Base-by-base conservation (phyloP, 2,329 filamentous ascomycete genomes). In the Byssoonygena ceratinophila region DNA sequence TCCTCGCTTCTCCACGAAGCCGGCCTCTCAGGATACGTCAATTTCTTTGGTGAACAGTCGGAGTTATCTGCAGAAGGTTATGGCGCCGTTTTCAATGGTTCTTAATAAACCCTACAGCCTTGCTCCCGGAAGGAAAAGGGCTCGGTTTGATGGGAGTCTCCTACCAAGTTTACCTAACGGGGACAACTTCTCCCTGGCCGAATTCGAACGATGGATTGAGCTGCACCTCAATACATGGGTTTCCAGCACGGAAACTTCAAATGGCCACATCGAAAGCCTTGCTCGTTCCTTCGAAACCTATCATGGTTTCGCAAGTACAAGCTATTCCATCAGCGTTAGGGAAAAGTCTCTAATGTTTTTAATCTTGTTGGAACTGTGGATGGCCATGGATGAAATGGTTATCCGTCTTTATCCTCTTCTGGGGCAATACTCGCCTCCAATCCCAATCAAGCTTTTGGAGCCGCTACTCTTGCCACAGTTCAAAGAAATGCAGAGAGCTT, bases 321-420 rank as follows among this genome's bases (percentile, higher is more conserved):
- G 4, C 2, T 55, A 55, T 29, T 23, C n/a, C 9, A 23, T 57
- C 36, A 47, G 51, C 16, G 74, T 79, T 0, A 71, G 76, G 54
- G 64, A 64, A 0, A 59, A 67, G 0, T 84, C 81, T 0, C 55
- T 74, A 3, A 81, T 82, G 75, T 54, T 80, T 2, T 66, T 84
- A 0, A 77, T 74, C 0, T 57, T 77, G 0, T 57, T 80, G 2
- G 78, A 83, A 51, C 61, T 84, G 0, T 84, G 81, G 81, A 60
- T 78, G 4, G 77, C 75, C 0, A 72, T 75, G 27, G 80, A 84
- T 56, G 74, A 66, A 44, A 65, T 68, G 1, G 73, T 74, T 1
- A 64, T 69, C 1, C 9, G 49, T 1, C 53, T 64, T 0, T 65
- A 70, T n/a, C 65, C 70, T 0, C 55, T 78, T 4, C 59, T 83